Conservation (phyloP, 768 basidiomycete species). For the Lactifluus piperatus region DNA sequence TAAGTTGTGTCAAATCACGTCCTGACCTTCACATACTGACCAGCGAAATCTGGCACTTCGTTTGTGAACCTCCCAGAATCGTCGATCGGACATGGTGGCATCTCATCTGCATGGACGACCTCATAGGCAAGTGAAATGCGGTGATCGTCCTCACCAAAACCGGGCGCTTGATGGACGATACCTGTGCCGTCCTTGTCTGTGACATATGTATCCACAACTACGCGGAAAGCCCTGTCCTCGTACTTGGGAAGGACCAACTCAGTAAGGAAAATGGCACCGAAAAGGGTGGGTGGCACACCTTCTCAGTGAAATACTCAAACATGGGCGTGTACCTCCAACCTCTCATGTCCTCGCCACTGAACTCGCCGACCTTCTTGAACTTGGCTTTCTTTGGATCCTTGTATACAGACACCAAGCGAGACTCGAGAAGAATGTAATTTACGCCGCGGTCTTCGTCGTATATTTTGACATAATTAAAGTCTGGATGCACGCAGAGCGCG, state of each 20-base stretch:
- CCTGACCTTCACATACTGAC: constrained; percentile 78
- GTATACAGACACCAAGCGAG: constrained; percentile 78
- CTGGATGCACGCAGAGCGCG: constrained; percentile 91
- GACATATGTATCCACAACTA: constrained; percentile 87
- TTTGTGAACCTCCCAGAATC: constrained; percentile 82
- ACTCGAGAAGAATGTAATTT: constrained; percentile 90
- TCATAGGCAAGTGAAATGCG: constrained; percentile 82
- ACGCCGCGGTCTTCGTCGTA: constrained; percentile 78
- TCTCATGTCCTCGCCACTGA: constrained; percentile 88
- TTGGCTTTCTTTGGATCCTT: constrained; percentile 97
- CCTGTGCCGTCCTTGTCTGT: constrained; percentile 92
- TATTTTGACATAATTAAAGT: constrained; percentile 94
- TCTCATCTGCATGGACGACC: constrained; percentile 76
- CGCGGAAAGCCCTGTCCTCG: constrained; percentile 84
- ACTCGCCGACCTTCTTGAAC: constrained; percentile 82
- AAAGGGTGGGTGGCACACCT: constrained; percentile 41
- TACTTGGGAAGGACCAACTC: constrained; percentile 42
- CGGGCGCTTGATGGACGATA: constrained; percentile 97
- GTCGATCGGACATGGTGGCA: constrained; percentile 95
- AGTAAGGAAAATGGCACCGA: not conserved
- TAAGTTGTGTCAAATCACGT: not conserved
- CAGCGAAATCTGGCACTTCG: constrained; percentile 84
- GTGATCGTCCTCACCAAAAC: constrained; percentile 98
- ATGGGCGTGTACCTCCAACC: constrained; percentile 93
- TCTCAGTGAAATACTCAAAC: constrained; percentile 94